Conservation (phyloP, 345 rosid species). For the Cochlearia excelsa region DNA sequence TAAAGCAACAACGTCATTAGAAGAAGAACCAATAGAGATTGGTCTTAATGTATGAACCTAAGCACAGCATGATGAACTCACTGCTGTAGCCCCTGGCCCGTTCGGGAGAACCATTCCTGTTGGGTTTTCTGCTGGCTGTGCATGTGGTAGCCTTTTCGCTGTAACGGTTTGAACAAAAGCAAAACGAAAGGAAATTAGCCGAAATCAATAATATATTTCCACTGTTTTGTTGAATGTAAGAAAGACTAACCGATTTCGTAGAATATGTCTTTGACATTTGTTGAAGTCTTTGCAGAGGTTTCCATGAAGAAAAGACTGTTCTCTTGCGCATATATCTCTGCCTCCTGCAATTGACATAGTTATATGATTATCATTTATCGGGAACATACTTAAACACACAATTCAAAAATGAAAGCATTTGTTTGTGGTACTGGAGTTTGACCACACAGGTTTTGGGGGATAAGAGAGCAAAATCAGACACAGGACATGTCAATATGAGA, state of each 20-base stretch:
- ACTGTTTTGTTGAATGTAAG: slow-evolving; percentile 10
- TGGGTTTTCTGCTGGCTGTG: slow-evolving; percentile 58
- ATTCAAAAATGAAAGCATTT: not conserved
- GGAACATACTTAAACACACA: slow-evolving; percentile 13
- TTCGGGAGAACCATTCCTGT: slow-evolving; percentile 50
- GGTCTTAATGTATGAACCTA: slow-evolving; percentile 18
- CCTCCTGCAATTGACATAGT: slow-evolving; percentile 53
- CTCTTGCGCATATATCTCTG: slow-evolving; percentile 64
- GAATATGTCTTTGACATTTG: slow-evolving; percentile 72
- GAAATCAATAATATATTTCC: not conserved
- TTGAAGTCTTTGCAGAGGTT: slow-evolving; percentile 76
- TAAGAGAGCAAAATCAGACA: not conserved
- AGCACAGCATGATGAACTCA: slow-evolving; percentile 51
- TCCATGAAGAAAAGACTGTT: slow-evolving; percentile 81
- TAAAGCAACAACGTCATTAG: slow-evolving; percentile 21
- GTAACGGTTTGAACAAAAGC: slow-evolving; percentile 18
- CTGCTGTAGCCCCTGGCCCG: slow-evolving; percentile 38
- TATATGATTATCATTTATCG: slow-evolving; percentile 5
- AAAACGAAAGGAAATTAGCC: not conserved
- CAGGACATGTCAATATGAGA: not conserved
- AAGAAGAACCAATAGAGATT: slow-evolving; percentile 10
- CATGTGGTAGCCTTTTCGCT: slow-evolving; percentile 62
- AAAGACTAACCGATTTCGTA: slow-evolving; percentile 65
- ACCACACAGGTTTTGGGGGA: not conserved
- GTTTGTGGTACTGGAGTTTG: no score